Evolutionary conservation across 148 eudicot genomes (phyloP).

Genomic region (Silene latifolia): DNA sequence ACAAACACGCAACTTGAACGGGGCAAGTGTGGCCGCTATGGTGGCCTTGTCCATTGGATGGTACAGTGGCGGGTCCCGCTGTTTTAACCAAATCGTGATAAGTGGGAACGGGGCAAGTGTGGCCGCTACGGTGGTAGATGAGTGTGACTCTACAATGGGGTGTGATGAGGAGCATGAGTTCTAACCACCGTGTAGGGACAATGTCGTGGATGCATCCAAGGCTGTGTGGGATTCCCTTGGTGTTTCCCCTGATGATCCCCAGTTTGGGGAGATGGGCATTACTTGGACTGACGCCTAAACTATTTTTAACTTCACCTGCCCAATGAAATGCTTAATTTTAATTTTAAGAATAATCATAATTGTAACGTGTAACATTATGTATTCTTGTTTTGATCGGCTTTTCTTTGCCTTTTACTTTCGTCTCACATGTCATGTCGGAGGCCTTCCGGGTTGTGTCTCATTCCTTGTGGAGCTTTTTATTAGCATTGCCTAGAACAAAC

Average conservation of each 20-base stretch:
- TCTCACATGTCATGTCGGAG: no score
- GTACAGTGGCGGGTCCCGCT: constrained; percentile 29
- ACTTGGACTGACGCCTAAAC: constrained; percentile 40
- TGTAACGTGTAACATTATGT: background rate
- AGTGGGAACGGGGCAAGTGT: constrained; percentile 29
- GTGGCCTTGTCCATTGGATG: constrained; percentile 56
- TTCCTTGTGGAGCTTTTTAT: no score
- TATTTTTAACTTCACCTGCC: background rate
- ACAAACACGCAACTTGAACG: background rate
- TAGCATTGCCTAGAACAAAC: no score
- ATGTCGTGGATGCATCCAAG: constrained; percentile 38
- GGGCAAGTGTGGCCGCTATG: no score
- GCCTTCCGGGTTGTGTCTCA: no score
- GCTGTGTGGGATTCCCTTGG: constrained; percentile 42
- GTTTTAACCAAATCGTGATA: constrained; percentile 30
- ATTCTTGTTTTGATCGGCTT: no score
- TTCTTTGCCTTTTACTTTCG: no score
- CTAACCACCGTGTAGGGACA: constrained; percentile 35
- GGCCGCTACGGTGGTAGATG: constrained; percentile 40
- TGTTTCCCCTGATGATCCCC: constrained; percentile 13
- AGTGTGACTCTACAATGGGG: constrained; percentile 39
- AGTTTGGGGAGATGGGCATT: constrained; percentile 28
- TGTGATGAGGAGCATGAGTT: constrained; percentile 37
- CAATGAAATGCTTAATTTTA: background rate
- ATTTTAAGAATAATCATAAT: background rate